Evolutionary conservation across 768 basidiomycete genomes (phyloP).

Genomic region (Lenzites betulinus): DNA sequence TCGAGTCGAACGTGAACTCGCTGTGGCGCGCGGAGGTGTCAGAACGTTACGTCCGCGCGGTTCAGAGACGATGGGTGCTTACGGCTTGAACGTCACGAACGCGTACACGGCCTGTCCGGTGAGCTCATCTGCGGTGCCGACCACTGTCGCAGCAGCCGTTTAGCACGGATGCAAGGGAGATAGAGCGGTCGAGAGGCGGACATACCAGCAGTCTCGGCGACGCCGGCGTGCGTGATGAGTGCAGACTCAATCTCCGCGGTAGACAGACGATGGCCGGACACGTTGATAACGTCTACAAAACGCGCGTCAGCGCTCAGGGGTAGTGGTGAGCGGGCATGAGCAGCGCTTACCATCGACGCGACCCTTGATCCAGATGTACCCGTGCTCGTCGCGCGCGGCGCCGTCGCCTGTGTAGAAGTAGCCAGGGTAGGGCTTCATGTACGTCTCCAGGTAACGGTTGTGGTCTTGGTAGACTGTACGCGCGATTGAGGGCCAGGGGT

Average conservation of each 20-base stretch:
- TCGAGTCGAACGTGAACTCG: conserved; percentile 77
- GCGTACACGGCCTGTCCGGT: conserved; percentile 94
- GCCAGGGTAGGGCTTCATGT: conserved; percentile 87
- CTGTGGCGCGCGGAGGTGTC: conserved; percentile 35
- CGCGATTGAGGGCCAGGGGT: conserved; percentile 95
- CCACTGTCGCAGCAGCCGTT: conserved; percentile 45
- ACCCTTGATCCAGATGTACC: conserved; percentile 99
- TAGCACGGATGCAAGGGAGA: background rate
- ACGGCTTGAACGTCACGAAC: conserved; percentile 95
- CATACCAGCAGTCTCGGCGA: conserved; percentile 88
- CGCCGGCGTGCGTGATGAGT: conserved; percentile 90
- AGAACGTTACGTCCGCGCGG: background rate
- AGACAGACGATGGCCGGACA: conserved; percentile 94
- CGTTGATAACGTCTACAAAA: conserved; percentile 87
- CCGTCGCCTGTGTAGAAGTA: conserved; percentile 98
- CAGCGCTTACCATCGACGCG: conserved; percentile 79
- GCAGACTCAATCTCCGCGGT: conserved; percentile 99
- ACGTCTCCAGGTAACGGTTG: conserved; percentile 74
- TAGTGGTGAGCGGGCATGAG: background rate
- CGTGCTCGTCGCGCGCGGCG: conserved; percentile 89
- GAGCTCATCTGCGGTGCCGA: conserved; percentile 83
- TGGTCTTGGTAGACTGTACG: conserved; percentile 92
- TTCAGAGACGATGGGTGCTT: conserved; percentile 32
- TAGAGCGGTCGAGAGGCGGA: background rate
- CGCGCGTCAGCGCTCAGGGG: background rate